Evolutionary conservation across 2,329 filamentous ascomycete genomes (phyloP).

Genomic region (Cytospora paraplurivora): DNA sequence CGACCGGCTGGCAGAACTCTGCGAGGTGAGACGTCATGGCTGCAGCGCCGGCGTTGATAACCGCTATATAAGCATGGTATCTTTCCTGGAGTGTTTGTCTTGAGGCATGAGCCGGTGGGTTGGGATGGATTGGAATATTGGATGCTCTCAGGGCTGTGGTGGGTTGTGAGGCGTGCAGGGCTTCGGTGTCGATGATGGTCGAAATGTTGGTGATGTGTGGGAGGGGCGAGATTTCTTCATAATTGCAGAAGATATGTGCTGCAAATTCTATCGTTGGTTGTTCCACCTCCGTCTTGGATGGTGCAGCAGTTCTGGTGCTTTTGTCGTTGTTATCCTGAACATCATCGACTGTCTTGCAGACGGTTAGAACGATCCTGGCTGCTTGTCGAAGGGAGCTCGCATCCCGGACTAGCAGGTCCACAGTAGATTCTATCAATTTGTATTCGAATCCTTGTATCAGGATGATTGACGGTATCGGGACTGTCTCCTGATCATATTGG

Average conservation of each 20-base stretch:
- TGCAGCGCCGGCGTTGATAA: slow-evolving; percentile 37
- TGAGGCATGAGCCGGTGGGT: not conserved
- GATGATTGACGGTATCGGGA: not conserved
- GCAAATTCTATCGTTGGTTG: not conserved
- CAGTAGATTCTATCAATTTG: not conserved
- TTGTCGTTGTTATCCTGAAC: not conserved
- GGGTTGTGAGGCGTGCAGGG: not conserved
- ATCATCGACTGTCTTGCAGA: not conserved
- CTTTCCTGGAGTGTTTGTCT: slow-evolving; percentile 25
- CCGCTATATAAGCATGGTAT: slow-evolving; percentile 38
- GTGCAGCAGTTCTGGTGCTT: not conserved
- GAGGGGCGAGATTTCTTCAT: no score
- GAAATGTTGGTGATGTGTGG: not conserved
- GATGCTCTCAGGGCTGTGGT: not conserved
- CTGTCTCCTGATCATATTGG: not conserved
- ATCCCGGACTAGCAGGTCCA: not conserved
- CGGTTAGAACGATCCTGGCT: slow-evolving; percentile 20
- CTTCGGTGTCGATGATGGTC: slow-evolving; percentile 13
- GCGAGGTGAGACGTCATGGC: slow-evolving; percentile 34
- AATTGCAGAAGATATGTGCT: slow-evolving; percentile 10
- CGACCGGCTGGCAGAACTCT: slow-evolving; percentile 33
- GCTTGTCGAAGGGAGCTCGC: not conserved
- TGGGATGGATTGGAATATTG: not conserved
- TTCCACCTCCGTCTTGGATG: not conserved
- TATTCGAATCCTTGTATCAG: not conserved